phyloP scores from a whole-genome alignment of 148 eudicot genomes.

The Rhododendron vialii region DNA sequence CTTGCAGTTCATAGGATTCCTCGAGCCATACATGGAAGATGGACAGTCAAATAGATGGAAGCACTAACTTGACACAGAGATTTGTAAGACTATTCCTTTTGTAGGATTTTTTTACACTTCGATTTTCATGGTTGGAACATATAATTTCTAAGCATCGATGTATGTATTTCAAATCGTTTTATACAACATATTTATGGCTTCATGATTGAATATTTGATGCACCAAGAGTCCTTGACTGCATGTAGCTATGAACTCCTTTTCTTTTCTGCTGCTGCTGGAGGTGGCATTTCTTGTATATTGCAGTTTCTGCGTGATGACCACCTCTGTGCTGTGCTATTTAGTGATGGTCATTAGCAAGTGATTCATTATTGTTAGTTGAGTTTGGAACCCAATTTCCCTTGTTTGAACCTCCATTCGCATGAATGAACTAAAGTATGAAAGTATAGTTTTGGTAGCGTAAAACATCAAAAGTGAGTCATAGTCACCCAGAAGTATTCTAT shows the following conservation, averaged over 20 bases:
- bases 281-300: neutral
- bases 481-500: too few species aligned
- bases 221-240: neutral
- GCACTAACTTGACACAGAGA: slow-evolving; percentile 24
- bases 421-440: too few species aligned
- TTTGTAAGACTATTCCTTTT: neutral
- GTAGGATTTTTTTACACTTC: neutral
- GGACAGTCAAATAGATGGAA: slow-evolving; percentile 67
- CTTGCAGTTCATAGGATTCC: slow-evolving; percentile 81
- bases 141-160: neutral
- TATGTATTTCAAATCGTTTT: neutral
- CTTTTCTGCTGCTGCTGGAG: neutral
- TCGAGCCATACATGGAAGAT: slow-evolving; percentile 72
- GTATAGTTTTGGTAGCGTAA: too few species aligned
- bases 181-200: neutral
- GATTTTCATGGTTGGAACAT: neutral
- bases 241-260: neutral
- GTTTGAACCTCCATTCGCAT: neutral
- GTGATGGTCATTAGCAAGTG: neutral
- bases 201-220: neutral
- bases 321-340: neutral
- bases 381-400: neutral
- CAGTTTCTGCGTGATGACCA: neutral
- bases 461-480: too few species aligned
- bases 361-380: neutral